A percentile compares a stretch with the other conserved stretches of the same genome.
These are phyloP conservation scores for Cyberlindnera petersonii DNA, from an alignment of 805 yeast genomes.

Conservation along the genomic window DNA sequence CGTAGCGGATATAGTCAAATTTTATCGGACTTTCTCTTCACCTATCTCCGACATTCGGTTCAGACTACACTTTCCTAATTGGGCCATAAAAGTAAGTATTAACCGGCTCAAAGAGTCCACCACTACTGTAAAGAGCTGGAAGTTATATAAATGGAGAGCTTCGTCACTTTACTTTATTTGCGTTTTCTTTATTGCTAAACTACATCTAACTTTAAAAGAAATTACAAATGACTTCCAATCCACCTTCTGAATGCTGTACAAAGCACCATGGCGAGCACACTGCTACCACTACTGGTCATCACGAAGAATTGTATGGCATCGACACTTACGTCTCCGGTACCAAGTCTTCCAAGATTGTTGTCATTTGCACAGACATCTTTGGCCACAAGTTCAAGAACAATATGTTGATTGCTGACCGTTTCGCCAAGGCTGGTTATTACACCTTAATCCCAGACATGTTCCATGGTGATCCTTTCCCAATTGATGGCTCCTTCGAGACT, in stretches of 20 bases:
- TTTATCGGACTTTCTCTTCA: too few relatives aligned
- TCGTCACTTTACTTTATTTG: too few relatives aligned
- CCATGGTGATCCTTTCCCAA: constrained; percentile 38
- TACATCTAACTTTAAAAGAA: too few relatives aligned
- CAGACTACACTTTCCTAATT: too few relatives aligned
- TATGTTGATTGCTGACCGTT: constrained; percentile 59
- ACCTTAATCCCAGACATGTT: constrained; percentile 74
- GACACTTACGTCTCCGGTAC: constrained; percentile 45
- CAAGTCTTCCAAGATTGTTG: constrained; percentile 42
- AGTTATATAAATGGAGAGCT: too few relatives aligned
- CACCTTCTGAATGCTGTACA: constrained; percentile 32
- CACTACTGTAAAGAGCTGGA: too few relatives aligned
- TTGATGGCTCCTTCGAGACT: constrained; percentile 22
- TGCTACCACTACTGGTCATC: constrained; percentile 45
- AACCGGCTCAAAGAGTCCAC: too few relatives aligned
- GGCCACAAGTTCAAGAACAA: constrained; percentile 58
- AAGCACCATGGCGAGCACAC: constrained; percentile 36
- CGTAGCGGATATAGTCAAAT: too few relatives aligned
- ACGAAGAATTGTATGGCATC: constrained; percentile 38
- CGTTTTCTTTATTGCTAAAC: too few relatives aligned
- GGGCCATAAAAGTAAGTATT: too few relatives aligned
- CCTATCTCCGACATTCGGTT: too few relatives aligned
- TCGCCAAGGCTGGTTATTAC: constrained; percentile 57
- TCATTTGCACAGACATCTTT: constrained; percentile 63
- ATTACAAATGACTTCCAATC: constrained; percentile 48